Base-by-base conservation (phyloP, 371 early-diverging fungal species). In the Parasitella parasitica region DNA sequence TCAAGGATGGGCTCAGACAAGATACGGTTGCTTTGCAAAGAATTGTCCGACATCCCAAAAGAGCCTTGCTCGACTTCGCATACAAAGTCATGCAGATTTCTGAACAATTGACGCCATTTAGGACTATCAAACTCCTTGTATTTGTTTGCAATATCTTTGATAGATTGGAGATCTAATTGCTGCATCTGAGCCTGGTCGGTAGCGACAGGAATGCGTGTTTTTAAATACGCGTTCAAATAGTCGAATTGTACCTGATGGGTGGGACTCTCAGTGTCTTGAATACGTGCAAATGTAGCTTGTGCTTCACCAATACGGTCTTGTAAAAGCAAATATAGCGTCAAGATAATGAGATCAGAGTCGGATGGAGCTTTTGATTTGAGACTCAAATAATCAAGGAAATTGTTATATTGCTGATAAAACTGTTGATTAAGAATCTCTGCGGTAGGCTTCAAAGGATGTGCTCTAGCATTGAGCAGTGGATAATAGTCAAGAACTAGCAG, bases 301-400 rank as follows among this genome's bases (percentile, higher is more conserved):
- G 83, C 86, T 37, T 86, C 87, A 13, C 68, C 63, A 56, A 84
- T 72, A 12, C 86, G 75, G 11, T 85, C 87, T 72, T 86, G 87
- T 8, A 79, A 63, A 12, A 85, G 12, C 18, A 86, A 63, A 43
- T 86, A 86, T 0, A 77, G 51, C 6, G 76, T 70, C 37, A 80
- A 30, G 4, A 78, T 64, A 6, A 81, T 26, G 0, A 77, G 59
- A 60, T 87, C 86, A 1, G 65, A 46, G 13, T 48, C 48, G 13
- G 63, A 64, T 22, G 32, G 36, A 11, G 69, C 64, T 2, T 24
- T 24, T 3, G 71, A 62, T 34, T 77, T 76, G n/a, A 74, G 65
- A 30, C 64, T 43, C 3, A 86, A 57, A 11, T 81, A 74, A 7
- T 61, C 64, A 39, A 87, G 57, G 49, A 85, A 80, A 0, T 28